Evolutionary conservation across 2,329 filamentous ascomycete genomes (phyloP).

Genomic region (Colletotrichum tanaceti): DNA sequence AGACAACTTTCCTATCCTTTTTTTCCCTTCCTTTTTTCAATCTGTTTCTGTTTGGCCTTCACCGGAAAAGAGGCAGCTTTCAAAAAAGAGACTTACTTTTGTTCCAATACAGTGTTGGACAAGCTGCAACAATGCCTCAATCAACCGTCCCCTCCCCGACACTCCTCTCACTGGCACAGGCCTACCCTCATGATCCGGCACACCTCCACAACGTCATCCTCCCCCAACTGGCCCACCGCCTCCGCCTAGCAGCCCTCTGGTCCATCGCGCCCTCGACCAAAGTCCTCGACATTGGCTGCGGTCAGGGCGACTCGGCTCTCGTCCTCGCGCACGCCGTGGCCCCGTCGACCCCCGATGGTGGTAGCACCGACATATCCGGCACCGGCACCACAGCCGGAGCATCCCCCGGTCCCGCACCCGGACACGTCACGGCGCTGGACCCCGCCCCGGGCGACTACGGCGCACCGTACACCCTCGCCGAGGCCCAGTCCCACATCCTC

Average conservation of each 20-base stretch:
- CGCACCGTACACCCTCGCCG: conserved; percentile 33
- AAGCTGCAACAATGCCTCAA: conserved; percentile 22
- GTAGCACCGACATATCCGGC: not conserved
- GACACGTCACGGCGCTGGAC: conserved; percentile 35
- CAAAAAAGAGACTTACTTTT: too few species aligned
- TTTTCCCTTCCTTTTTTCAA: too few species aligned
- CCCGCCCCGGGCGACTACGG: conserved; percentile 35
- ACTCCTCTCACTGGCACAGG: conserved; percentile 20
- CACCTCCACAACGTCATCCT: conserved; percentile 25
- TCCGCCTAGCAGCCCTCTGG: conserved; percentile 35
- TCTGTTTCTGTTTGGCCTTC: too few species aligned
- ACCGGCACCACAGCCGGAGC: not conserved
- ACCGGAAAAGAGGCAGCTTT: too few species aligned
- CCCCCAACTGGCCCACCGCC: conserved; percentile 36
- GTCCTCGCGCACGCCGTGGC: conserved; percentile 34
- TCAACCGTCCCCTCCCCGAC: not conserved
- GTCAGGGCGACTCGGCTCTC: conserved; percentile 38
- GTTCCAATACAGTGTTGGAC: too few species aligned
- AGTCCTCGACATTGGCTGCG: conserved; percentile 41
- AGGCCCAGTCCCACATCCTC: conserved; percentile 29
- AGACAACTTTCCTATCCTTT: too few species aligned
- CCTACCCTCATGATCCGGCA: conserved; percentile 31
- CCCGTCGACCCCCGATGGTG: not conserved
- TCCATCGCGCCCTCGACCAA: conserved; percentile 29
- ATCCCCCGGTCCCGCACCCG: conserved; percentile 21